Percentiles rank a stretch among this genome's conserved stretches.
These are phyloP conservation scores for Monosporozyma unispora DNA, from an alignment of 805 yeast species.

Conservation along the genomic window DNA sequence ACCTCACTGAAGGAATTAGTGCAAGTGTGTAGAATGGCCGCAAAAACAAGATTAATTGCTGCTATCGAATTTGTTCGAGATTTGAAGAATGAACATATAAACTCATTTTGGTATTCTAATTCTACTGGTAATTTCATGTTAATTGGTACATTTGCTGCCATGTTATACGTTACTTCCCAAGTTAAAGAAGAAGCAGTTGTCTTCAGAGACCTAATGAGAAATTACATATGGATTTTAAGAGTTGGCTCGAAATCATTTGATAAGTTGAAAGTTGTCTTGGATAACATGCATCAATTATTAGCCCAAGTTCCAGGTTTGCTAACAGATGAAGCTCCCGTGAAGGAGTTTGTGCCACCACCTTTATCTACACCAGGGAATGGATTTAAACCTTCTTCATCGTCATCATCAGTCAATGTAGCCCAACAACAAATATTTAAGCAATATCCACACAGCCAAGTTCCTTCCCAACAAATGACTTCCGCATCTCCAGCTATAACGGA, in stretches of 20 bases:
- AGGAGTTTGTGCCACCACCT: constrained; percentile 8
- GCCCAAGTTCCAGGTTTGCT: constrained; percentile 64
- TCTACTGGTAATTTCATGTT: constrained; percentile 70
- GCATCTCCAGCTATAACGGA: constrained; percentile 9
- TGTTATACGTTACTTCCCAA: constrained; percentile 61
- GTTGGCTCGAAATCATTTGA: constrained; percentile 69
- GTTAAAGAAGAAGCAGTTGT: constrained; percentile 52
- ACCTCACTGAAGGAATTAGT: constrained; percentile 45
- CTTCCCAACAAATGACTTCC: neutral
- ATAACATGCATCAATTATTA: constrained; percentile 60
- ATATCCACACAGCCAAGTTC: neutral
- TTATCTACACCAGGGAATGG: constrained; percentile 16
- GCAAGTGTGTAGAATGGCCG: constrained; percentile 74
- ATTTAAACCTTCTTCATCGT: constrained; percentile 5
- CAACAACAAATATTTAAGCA: neutral
- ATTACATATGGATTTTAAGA: constrained; percentile 68
- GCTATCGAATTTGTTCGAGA: constrained; percentile 72
- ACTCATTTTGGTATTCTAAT: constrained; percentile 84
- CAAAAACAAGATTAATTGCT: constrained; percentile 70
- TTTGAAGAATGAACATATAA: constrained; percentile 72
- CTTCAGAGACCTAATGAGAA: constrained; percentile 60
- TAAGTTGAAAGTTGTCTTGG: constrained; percentile 67
- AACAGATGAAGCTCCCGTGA: constrained; percentile 20
- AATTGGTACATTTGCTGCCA: constrained; percentile 82
- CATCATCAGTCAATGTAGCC: constrained; percentile 11